Evolutionary conservation across 441 rosid genomes (phyloP), one percentile per base, ranked within the genome.

Genomic region (Corymbia citriodora): DNA sequence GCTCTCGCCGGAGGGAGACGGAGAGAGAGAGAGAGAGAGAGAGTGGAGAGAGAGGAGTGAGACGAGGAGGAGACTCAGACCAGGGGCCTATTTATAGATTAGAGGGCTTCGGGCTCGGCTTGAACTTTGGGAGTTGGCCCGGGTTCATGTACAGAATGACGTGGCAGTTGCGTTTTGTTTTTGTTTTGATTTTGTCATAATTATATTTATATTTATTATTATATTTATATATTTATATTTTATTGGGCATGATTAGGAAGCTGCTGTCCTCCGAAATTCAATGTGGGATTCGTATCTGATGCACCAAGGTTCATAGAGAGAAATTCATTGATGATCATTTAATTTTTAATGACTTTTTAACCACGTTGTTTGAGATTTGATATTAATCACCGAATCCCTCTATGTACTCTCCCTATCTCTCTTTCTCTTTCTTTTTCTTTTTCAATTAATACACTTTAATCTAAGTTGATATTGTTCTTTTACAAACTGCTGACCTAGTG

Each of bases 1-100:
- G 85, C 85, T 79, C 85, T 79, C 85, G 85, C 52, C 4, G 85
- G 85, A 11, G 85, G 21, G 45, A 70, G 79, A 70, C 79, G 40
- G 5, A 9, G 33, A 1, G 48, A 10, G 16, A 21, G 15, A 7
- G 9, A 74, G 18, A n/a, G 33, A 49, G 25, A 63, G 70, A 18
- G 25, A 10, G 49, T 18, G 27, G 63, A 7, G 10, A 74, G n/a
- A 2, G 85, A 21, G 18, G 85, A 4, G 45, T 79, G 85, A 79
- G 85, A 40, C 16, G n/a, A 4, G 8, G n/a, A 11, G 5, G 10
- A 23, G n/a, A 45, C 12, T 3, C 83, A 21, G 83, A 74, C 5
- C 8, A 5, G 3, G 9, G n/a, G 29, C 29, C 23, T 23, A 45
- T 45, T 23, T n/a, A 65, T 79, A 45, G 85, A 40, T 3, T 3